Conservation (phyloP, 495 filamentous ascomycete species). For the Trichoderma reesei region DNA sequence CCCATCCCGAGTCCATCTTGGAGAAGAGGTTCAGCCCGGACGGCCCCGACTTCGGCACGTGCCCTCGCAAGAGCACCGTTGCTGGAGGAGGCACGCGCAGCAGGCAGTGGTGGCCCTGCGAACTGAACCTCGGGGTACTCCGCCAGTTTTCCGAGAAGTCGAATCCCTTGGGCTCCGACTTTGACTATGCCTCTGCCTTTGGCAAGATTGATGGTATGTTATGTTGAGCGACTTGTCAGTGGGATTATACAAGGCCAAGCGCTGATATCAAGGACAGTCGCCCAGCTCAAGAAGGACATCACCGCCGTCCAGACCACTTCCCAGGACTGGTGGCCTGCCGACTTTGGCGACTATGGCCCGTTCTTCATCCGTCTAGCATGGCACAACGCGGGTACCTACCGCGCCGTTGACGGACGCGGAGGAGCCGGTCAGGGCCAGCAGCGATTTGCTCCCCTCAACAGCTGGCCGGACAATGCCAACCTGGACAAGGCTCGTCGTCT, state of each 20-base stretch:
- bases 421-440: constrained; percentile 51
- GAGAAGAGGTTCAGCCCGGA: not conserved
- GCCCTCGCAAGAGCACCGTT: constrained; percentile 30
- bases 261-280: constrained; percentile 8
- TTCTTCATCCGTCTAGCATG: constrained; percentile 70
- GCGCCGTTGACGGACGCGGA: constrained; percentile 60
- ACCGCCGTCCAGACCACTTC: constrained; percentile 59
- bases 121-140: constrained; percentile 56
- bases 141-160: constrained; percentile 53
- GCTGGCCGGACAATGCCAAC: constrained; percentile 67
- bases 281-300: constrained; percentile 61
- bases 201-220: constrained; percentile 52
- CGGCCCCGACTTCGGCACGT: not conserved
- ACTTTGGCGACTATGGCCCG: constrained; percentile 69
- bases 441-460: constrained; percentile 70
- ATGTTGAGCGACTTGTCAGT: not conserved
- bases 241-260: too few species aligned
- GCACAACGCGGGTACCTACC: constrained; percentile 62
- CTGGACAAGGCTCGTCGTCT: constrained; percentile 70
- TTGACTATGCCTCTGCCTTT: constrained; percentile 60
- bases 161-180: constrained; percentile 49
- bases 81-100: constrained; percentile 49
- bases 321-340: constrained; percentile 67
- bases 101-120: constrained; percentile 60
- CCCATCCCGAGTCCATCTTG: not conserved